phyloP scores from a whole-genome alignment of 768 basidiomycete species.

The Naganishia vishniacii region DNA sequence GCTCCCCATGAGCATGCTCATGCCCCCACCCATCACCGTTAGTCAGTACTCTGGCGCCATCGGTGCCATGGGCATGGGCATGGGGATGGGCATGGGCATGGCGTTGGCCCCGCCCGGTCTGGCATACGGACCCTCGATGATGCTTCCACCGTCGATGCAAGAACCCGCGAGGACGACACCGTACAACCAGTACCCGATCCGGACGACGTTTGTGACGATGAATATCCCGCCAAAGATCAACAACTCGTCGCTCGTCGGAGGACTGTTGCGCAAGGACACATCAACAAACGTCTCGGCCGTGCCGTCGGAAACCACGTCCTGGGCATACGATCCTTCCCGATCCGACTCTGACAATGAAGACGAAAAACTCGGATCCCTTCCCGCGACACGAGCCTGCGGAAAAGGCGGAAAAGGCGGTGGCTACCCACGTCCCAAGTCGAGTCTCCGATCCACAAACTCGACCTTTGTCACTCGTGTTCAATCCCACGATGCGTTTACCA shows the following conservation, averaged over 20 bases:
- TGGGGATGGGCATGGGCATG: constrained; percentile 3
- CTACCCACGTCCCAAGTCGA: constrained; percentile 72
- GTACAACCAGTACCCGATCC: constrained; percentile 31
- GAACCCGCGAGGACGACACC: constrained; percentile 8
- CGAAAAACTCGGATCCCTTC: constrained; percentile 17
- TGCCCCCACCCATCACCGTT: constrained; percentile 12
- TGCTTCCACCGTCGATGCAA: background rate
- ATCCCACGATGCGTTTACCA: constrained; percentile 67
- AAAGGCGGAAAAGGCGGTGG: constrained; percentile 28
- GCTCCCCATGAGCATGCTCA: constrained; percentile 13
- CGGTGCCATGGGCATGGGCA: constrained; percentile 5
- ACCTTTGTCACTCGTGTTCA: constrained; percentile 86
- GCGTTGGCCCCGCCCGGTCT: background rate
- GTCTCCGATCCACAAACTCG: constrained; percentile 81
- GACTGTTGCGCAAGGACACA: constrained; percentile 31
- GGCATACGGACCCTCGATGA: constrained; percentile 2
- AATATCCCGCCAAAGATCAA: constrained; percentile 37
- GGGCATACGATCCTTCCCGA: constrained; percentile 14
- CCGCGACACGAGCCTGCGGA: constrained; percentile 17
- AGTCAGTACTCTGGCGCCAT: constrained; percentile 10
- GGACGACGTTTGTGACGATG: constrained; percentile 40
- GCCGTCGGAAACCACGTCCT: constrained; percentile 2
- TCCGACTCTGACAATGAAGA: constrained; percentile 9
- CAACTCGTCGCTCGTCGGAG: constrained; percentile 29
- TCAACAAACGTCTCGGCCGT: background rate